Percentiles rank a stretch among this genome's conserved stretches.
phyloP scores from a whole-genome alignment of 495 filamentous ascomycete genomes.

The Penicillium cataractarum region DNA sequence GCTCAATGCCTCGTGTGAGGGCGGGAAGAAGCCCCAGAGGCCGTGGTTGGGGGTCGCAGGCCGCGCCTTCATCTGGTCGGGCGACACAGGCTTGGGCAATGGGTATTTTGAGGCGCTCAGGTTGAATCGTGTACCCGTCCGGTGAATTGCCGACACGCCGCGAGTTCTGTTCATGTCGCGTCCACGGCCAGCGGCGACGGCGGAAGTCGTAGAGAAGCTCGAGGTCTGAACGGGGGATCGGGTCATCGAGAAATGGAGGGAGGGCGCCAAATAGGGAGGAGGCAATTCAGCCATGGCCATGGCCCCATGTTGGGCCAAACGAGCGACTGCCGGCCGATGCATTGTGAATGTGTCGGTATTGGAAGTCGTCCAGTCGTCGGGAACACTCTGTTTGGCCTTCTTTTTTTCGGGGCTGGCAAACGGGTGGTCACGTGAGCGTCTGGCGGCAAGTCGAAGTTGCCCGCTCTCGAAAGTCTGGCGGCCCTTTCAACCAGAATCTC shows the following conservation, averaged over 20 bases:
- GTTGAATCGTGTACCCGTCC: constrained; percentile 72
- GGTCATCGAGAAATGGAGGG: constrained; percentile 44
- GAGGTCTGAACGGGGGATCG: constrained; percentile 40
- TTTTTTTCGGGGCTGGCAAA: constrained; percentile 27
- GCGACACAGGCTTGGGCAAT: constrained; percentile 71
- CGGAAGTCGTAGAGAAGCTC: constrained; percentile 51
- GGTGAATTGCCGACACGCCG: constrained; percentile 77
- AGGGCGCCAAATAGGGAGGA: constrained; percentile 49
- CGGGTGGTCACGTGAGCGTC: constrained; percentile 26
- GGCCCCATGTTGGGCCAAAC: constrained; percentile 40
- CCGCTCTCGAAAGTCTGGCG: constrained; percentile 2
- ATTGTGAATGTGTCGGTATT: constrained; percentile 34
- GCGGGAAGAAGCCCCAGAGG: constrained; percentile 90
- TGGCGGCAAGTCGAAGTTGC: constrained; percentile 16
- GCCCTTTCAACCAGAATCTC: background rate
- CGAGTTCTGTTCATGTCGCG: constrained; percentile 57
- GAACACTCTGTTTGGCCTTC: constrained; percentile 8
- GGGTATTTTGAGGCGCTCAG: constrained; percentile 70
- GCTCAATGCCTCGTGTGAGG: constrained; percentile 61
- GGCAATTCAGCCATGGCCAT: constrained; percentile 43
- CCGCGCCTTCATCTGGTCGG: constrained; percentile 46
- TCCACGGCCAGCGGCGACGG: constrained; percentile 37
- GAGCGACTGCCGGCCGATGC: constrained; percentile 43
- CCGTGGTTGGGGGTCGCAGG: constrained; percentile 72
- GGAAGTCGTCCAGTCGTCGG: constrained; percentile 12